Percentiles rank a stretch among this genome's conserved stretches.
These are phyloP conservation scores for Oehlia diaphana DNA, from an alignment of 192 early-diverging fungal species.

Conservation along the genomic window DNA sequence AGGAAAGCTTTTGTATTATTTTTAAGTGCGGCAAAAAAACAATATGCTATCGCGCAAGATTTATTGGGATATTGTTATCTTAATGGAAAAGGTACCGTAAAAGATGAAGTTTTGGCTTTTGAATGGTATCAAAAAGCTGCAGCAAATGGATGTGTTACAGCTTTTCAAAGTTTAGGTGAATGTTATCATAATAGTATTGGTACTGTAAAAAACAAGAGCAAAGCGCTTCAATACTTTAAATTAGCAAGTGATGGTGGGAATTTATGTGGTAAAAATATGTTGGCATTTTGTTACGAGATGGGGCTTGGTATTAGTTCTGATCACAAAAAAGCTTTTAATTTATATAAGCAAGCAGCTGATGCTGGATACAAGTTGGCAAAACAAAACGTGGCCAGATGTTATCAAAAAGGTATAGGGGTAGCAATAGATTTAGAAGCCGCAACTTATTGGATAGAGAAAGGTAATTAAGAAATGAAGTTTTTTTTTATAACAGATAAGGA, in stretches of 20 bases:
- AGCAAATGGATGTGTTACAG: background rate
- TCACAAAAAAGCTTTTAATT: constrained; percentile 49
- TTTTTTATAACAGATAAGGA: no score
- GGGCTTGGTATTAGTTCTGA: constrained; percentile 52
- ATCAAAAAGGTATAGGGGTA: constrained; percentile 59
- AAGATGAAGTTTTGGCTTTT: constrained; percentile 4
- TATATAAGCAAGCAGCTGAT: constrained; percentile 63
- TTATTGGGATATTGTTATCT: constrained; percentile 15
- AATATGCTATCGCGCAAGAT: constrained; percentile 6
- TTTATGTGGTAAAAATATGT: constrained; percentile 57
- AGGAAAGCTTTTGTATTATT: constrained; percentile 4
- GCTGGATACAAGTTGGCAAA: constrained; percentile 63
- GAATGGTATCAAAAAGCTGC: constrained; percentile 17
- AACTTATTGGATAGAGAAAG: constrained; percentile 60
- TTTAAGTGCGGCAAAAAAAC: background rate
- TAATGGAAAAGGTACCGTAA: background rate
- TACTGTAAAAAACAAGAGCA: constrained; percentile 18
- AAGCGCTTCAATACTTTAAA: constrained; percentile 59
- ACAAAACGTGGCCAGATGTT: constrained; percentile 55
- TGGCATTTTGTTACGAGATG: constrained; percentile 54
- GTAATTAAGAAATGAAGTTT: no score
- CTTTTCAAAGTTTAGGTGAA: constrained; percentile 51
- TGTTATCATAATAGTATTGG: constrained; percentile 50
- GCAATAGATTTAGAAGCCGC: constrained; percentile 27
- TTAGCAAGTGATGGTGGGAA: constrained; percentile 59